Conservation (phyloP, 805 yeast species). For the Wickerhamomyces ciferrii region DNA sequence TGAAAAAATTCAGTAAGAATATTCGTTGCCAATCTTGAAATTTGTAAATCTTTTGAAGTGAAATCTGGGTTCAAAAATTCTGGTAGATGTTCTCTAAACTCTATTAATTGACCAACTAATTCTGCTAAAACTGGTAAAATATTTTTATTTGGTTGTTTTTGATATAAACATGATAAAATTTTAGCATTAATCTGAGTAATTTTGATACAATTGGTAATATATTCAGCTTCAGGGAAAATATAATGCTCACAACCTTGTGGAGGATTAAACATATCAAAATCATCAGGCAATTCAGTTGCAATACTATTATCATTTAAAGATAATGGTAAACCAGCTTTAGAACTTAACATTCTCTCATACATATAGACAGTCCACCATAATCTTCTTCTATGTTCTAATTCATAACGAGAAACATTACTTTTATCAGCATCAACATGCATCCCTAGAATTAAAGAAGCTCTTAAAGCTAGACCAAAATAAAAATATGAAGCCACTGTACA, state of each 20-base stretch:
- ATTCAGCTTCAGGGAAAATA: conserved; percentile 76
- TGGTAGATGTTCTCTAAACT: conserved; percentile 66
- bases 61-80: conserved; percentile 62
- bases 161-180: conserved; percentile 63
- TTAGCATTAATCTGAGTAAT: conserved; percentile 77
- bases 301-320: conserved; percentile 80
- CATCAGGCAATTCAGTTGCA: conserved; percentile 70
- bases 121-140: conserved; percentile 71
- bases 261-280: conserved; percentile 60
- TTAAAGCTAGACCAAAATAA: conserved; percentile 70
- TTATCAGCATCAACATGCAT: conserved; percentile 81
- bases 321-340: conserved; percentile 77
- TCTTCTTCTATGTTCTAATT: conserved; percentile 78
- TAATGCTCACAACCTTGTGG: conserved; percentile 57
- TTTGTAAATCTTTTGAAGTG: conserved; percentile 41
- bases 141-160: conserved; percentile 71
- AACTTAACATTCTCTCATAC: conserved; percentile 78
- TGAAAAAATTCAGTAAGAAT: conserved; percentile 81
- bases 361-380: conserved; percentile 85
- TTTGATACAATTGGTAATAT: conserved; percentile 68
- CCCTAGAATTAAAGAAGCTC: conserved; percentile 69
- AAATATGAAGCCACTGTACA: conserved; percentile 79
- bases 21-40: conserved; percentile 64
- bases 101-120: conserved; percentile 57
- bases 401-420: conserved; percentile 57